phyloP scores from a whole-genome alignment of 139 green algal genomes.

The Eudorina sp. region DNA sequence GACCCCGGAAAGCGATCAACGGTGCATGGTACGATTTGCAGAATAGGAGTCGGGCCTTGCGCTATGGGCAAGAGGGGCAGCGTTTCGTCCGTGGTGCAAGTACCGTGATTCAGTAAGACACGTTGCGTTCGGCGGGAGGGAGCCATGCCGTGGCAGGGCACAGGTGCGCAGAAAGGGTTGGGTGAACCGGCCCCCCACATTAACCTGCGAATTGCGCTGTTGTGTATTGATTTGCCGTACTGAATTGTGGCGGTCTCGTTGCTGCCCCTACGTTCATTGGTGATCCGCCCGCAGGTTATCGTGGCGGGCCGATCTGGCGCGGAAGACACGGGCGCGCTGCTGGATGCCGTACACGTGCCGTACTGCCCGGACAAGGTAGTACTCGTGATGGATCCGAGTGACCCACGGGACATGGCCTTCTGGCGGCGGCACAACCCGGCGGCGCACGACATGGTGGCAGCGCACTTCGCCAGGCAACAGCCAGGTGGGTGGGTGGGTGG shows the following conservation, averaged over 20 bases:
- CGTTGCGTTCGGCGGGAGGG: too few relatives aligned
- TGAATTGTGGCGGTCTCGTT: neutral
- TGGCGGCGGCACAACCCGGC: conserved; percentile 79
- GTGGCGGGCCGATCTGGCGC: conserved; percentile 58
- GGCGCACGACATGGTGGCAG: conserved; percentile 75
- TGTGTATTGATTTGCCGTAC: too few relatives aligned
- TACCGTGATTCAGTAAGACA: too few relatives aligned
- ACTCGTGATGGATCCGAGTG: conserved; percentile 63
- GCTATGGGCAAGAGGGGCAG: too few relatives aligned
- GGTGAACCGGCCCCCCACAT: too few relatives aligned
- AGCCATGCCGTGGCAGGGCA: too few relatives aligned
- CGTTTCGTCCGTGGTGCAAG: too few relatives aligned
- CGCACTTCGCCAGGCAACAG: conserved; percentile 36
- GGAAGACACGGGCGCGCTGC: conserved; percentile 65
- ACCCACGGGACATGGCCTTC: conserved; percentile 63
- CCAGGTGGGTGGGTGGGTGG: neutral
- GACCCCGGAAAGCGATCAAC: too few relatives aligned
- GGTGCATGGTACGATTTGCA: too few relatives aligned
- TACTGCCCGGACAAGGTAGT: conserved; percentile 73
- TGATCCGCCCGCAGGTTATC: conserved; percentile 71
- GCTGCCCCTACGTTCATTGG: neutral
- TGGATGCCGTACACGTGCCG: conserved; percentile 72
- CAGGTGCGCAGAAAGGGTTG: too few relatives aligned
- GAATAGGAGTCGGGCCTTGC: too few relatives aligned
- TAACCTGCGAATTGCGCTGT: too few relatives aligned